Base-by-base conservation (phyloP, 345 rosid genomes). In the Pistacia integerrima region DNA sequence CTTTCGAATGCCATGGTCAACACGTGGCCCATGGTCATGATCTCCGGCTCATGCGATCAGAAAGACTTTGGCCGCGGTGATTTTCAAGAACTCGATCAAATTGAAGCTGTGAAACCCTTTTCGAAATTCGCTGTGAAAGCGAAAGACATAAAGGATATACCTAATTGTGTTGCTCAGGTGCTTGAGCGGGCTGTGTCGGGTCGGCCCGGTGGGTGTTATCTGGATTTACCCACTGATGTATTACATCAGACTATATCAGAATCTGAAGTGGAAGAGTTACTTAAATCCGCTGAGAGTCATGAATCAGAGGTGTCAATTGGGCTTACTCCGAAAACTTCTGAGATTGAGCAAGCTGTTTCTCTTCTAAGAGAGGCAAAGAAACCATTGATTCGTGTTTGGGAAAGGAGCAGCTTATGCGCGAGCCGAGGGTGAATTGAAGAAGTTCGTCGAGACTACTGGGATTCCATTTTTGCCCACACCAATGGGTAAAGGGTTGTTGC, bases 401-500 rank as follows among this genome's bases (percentile, higher is more conserved):
- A 93, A 96, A 86, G 99, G 98, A 1, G 99, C 99, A 0, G 98
- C 98, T 33, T 90, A 86, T 83, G 91, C 95, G 1, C 71, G 90
- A 70, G 97, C 97, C 0, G 98, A 96, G 85, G 82, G 79, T 59
- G 95, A 92, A 75, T 51, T 96, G 77, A 92, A 78, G 90, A 84
- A 84, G 84, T 79, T 93, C 6, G 91, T 96, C 51, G 95, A 92
- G 61, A 78, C 74, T 14, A 92, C 97, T 1, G 94, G 97, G 55
- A 90, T 93, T 56, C 99, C 99, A 0, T 96, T 96, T 79, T 79
- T 93, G 79, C 98, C 99, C 1, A 93, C 99, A 28, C 98, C 99
- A 1, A 93, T 93, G 99, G 99, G 99, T 38, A 96, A 96, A 85
- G 99, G 99, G n/a, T 73, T 96, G 85, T 80, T 96, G 82, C 89